Base-by-base conservation (phyloP, 257 asterid species). In the Datura wrightii region DNA sequence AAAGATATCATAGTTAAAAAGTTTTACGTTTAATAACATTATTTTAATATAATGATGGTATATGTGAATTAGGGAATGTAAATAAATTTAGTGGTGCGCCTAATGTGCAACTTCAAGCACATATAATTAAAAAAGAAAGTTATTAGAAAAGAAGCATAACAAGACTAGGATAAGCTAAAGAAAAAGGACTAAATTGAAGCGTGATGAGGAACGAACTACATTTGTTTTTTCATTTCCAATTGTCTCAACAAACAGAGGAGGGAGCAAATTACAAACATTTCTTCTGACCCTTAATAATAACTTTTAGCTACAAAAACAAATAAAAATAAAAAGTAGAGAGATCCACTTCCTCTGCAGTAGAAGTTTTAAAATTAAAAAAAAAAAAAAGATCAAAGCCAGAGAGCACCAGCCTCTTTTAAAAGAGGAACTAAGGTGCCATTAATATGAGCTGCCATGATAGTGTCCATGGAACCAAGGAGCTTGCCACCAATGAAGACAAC, bases 341-440 rank as follows among this genome's bases (percentile, higher is more conserved):
- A 6, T 71, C 55, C 37, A 42, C 55, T 71, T 71, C 55, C 79
- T 6, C 44, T 8, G 14, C n/a, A 41, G 8, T 41, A 39, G 5
- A 13, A 66, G 15, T 6, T 24, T 24, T 24, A 24, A 24, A 24
- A 24, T 24, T 24, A 7, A 1, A 37, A 39, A 42, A 24, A 9
- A 1, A 62, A 0, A 4, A 4, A 8, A 1, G 46, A 52, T 86
- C 48, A 86, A 48, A 86, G 86, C 86, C 88, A 86, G 41, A 86
- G 86, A 55, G 89, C 89, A 10, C 88, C 89, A 54, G 89, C 86
- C 53, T 84, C 79, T 82, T 84, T 84, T 42, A 87, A 86, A 82
- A 87, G 87, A 4, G 89, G 87, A 9, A 82, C 86, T 16, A 87
- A 85, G 10, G 85, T 41, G 53, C 84, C 89, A 19, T 81, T 87